A percentile compares a stretch with the other conserved stretches of the same genome.
Evolutionary conservation across 148 eudicot genomes (phyloP).

Genomic region (Vaccinium corymbosum): DNA sequence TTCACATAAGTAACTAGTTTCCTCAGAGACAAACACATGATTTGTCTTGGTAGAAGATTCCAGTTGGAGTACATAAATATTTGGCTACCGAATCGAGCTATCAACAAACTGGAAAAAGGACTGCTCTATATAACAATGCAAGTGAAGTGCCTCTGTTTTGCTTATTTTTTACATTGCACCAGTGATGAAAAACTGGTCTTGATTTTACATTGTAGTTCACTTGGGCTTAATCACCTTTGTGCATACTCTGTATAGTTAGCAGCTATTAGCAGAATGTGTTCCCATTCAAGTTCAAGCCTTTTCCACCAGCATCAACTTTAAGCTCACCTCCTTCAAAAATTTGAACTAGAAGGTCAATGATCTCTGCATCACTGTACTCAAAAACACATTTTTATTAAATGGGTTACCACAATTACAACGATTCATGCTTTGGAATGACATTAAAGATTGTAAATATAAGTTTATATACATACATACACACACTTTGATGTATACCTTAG

Average conservation of each 20-base stretch:
- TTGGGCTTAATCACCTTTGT: background rate
- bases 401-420: background rate
- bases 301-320: conserved; percentile 17
- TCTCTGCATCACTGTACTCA: conserved; percentile 42
- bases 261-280: conserved; percentile 21
- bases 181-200: background rate
- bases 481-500: conserved; percentile 31
- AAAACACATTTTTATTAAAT: background rate
- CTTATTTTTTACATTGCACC: background rate
- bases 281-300: conserved; percentile 38
- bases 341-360: conserved; percentile 56
- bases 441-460: background rate
- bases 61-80: too few relatives aligned
- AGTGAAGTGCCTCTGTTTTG: background rate
- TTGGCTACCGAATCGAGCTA: background rate
- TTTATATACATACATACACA: background rate
- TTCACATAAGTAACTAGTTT: background rate
- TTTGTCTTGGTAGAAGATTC: background rate
- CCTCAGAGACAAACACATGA: background rate
- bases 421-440: background rate
- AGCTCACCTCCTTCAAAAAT: conserved; percentile 32
- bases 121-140: background rate
- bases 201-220: background rate
- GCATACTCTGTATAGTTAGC: background rate
- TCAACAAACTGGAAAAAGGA: background rate